These are phyloP conservation scores for Candida glucosophila DNA, from an alignment of 1,139 yeast genomes.

Conservation along the genomic window DNA sequence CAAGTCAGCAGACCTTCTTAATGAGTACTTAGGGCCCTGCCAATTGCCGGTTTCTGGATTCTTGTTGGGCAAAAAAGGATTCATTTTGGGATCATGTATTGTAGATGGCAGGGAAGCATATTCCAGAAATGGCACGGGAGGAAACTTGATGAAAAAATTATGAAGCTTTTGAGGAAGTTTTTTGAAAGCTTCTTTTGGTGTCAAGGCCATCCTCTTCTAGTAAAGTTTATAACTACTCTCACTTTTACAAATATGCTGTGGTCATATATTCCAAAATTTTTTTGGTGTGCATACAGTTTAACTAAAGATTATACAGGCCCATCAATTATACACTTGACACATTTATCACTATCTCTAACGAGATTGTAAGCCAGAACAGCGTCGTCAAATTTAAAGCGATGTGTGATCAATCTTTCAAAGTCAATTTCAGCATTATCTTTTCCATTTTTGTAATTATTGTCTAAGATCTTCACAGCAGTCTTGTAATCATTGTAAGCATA, in stretches of 20 bases:
- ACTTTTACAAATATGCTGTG: too few species aligned
- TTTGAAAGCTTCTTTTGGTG: conserved; percentile 36
- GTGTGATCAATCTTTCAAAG: conserved; percentile 50
- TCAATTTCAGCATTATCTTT: conserved; percentile 27
- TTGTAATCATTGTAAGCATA: conserved; percentile 62
- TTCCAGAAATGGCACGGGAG: conserved; percentile 71
- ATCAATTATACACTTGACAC: conserved; percentile 54
- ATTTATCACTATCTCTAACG: conserved; percentile 41
- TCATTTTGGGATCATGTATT: conserved; percentile 60
- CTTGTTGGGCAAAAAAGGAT: conserved; percentile 83
- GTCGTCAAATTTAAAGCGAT: conserved; percentile 57
- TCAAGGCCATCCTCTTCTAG: conserved; percentile 19
- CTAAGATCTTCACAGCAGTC: conserved; percentile 52
- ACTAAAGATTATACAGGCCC: conserved; percentile 32
- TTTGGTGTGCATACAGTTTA: too few species aligned
- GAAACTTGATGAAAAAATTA: conserved; percentile 71
- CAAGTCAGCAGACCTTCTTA: conserved; percentile 78
- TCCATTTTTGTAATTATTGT: conserved; percentile 46
- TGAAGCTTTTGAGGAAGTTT: conserved; percentile 67
- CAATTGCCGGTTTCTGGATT: conserved; percentile 73
- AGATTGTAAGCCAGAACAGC: conserved; percentile 67
- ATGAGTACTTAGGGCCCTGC: conserved; percentile 73
- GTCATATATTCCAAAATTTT: too few species aligned
- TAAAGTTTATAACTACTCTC: too few species aligned
- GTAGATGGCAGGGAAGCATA: conserved; percentile 61